A percentile compares a stretch with the other conserved stretches of the same genome.
Conservation (phyloP, 1,139 yeast genomes). For the Kurtzmaniella quercitrusa region DNA sequence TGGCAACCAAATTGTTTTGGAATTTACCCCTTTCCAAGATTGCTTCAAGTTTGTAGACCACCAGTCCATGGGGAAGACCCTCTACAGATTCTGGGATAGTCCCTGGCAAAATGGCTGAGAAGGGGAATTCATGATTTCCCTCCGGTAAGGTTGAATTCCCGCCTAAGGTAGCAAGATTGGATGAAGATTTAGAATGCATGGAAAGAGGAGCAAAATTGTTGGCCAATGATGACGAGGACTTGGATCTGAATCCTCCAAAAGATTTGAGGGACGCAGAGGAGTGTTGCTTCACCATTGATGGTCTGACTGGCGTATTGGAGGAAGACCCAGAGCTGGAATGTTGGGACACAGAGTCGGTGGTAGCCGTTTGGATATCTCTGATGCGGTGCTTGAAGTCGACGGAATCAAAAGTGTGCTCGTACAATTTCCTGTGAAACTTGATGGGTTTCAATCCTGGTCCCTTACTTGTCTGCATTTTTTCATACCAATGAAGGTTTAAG, state of each 20-base stretch:
- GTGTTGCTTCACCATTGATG: constrained; percentile 16
- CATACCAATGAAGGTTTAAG: constrained; percentile 56
- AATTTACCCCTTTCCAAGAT: constrained; percentile 80
- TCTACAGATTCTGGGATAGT: constrained; percentile 83
- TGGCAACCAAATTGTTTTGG: constrained; percentile 58
- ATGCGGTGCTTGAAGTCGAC: constrained; percentile 39
- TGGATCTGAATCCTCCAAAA: constrained; percentile 29
- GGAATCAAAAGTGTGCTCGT: constrained; percentile 75
- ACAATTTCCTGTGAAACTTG: constrained; percentile 61
- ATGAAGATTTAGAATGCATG: constrained; percentile 10
- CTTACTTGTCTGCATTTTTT: constrained; percentile 41
- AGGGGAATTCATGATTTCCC: constrained; percentile 92
- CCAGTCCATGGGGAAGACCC: constrained; percentile 80
- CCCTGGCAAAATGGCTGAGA: constrained; percentile 82
- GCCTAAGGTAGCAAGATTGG: constrained; percentile 14
- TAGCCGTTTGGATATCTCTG: constrained; percentile 1
- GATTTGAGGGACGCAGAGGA: constrained; percentile 34
- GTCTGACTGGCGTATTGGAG: neutral
- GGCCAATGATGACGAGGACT: constrained; percentile 26
- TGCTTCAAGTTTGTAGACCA: constrained; percentile 77
- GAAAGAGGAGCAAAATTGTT: constrained; percentile 13
- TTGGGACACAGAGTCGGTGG: neutral
- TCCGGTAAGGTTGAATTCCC: constrained; percentile 39
- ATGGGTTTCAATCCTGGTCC: constrained; percentile 43
- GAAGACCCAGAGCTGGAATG: neutral